These are phyloP conservation scores for Lagenidium sp. DNA, from an alignment of 352 stramenopile species.

Conservation along the genomic window DNA sequence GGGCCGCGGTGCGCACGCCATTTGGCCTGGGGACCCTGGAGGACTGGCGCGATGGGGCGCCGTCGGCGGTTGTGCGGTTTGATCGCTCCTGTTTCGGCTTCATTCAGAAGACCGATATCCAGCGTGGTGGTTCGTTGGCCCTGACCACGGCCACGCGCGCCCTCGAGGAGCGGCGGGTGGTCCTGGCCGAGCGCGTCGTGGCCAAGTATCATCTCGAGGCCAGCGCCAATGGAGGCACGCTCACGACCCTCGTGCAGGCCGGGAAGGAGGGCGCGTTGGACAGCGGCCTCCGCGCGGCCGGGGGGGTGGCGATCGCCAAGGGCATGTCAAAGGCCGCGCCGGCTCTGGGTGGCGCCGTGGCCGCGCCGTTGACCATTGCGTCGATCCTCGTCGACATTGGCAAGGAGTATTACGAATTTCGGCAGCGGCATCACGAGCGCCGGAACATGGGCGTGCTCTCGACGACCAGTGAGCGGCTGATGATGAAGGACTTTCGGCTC, in stretches of 20 bases:
- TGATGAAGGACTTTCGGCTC: constrained; percentile 78
- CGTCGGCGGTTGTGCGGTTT: constrained; percentile 33
- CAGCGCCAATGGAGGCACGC: constrained; percentile 15
- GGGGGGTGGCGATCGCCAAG: constrained; percentile 66
- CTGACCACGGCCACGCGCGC: constrained; percentile 22
- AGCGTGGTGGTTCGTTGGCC: constrained; percentile 40
- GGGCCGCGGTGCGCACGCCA: constrained; percentile 45
- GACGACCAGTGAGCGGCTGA: constrained; percentile 59
- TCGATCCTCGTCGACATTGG: constrained; percentile 84
- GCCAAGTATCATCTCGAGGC: constrained; percentile 38
- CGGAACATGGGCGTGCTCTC: constrained; percentile 59
- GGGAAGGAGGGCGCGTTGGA: constrained; percentile 74
- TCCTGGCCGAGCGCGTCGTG: constrained; percentile 54
- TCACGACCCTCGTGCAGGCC: constrained; percentile 46
- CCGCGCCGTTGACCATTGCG: constrained; percentile 66
- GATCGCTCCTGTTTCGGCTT: constrained; percentile 25
- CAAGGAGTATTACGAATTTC: constrained; percentile 82
- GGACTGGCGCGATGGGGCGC: constrained; percentile 23
- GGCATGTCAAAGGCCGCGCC: constrained; percentile 47
- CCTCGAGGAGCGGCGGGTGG: constrained; percentile 45
- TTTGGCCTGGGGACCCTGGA: constrained; percentile 59
- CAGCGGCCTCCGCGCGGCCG: constrained; percentile 67
- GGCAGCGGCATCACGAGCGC: constrained; percentile 60
- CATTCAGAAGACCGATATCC: constrained; percentile 56
- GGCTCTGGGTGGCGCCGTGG: constrained; percentile 43